Conservation (phyloP, 768 basidiomycete genomes). For the Candolleomyces aberdarensis region DNA sequence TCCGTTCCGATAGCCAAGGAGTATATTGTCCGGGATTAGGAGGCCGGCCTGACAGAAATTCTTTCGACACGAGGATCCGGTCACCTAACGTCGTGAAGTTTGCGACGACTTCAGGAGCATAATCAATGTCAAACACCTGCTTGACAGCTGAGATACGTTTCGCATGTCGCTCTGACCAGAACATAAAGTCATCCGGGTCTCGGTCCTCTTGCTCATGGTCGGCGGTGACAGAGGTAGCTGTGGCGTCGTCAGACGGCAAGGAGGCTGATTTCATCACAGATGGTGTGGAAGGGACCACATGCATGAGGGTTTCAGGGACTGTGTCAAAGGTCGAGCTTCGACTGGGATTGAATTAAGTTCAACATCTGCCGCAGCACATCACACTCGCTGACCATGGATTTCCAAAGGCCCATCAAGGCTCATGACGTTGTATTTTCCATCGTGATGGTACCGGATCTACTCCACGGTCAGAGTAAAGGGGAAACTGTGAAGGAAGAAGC, state of each 20-base stretch:
- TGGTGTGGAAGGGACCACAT: constrained; percentile 52
- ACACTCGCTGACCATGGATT: constrained; percentile 66
- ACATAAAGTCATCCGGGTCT: constrained; percentile 90
- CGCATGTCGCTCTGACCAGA: constrained; percentile 91
- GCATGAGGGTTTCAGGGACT: constrained; percentile 64
- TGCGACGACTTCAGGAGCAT: constrained; percentile 87
- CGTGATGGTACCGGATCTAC: constrained; percentile 89
- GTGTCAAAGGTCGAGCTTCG: constrained; percentile 69
- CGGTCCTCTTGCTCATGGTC: constrained; percentile 33
- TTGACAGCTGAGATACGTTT: constrained; percentile 80
- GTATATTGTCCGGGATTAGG: background rate
- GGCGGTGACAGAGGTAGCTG: constrained; percentile 13
- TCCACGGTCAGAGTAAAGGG: background rate
- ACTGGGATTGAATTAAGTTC: constrained; percentile 40
- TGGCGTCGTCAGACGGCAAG: background rate
- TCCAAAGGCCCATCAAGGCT: constrained; percentile 81
- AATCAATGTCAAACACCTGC: constrained; percentile 84
- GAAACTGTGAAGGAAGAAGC: too few relatives aligned
- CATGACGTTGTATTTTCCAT: constrained; percentile 97
- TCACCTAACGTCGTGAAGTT: constrained; percentile 84
- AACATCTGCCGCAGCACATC: constrained; percentile 5
- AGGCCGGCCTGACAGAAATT: constrained; percentile 10
- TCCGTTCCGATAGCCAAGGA: background rate
- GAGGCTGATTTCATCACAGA: background rate
- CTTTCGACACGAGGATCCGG: constrained; percentile 74